phyloP scores from a whole-genome alignment of 139 green algal species.

The Haematococcus sp. region DNA sequence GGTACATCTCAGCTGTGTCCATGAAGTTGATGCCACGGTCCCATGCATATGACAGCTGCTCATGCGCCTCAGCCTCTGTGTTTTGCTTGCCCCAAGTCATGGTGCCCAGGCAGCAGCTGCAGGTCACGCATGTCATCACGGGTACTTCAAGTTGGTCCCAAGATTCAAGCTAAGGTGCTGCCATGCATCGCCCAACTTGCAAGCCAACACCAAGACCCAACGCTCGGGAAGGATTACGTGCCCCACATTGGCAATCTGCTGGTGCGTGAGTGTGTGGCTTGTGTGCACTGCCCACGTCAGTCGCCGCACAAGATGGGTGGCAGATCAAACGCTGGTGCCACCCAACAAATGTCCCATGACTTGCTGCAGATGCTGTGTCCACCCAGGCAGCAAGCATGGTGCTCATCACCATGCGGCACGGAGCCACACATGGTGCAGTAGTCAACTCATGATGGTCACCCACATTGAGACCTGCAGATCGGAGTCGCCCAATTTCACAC shows the following conservation, averaged over 20 bases:
- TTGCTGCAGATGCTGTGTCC: too few relatives aligned
- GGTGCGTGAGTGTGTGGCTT: too few relatives aligned
- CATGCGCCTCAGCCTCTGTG: conserved; percentile 33
- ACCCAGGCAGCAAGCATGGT: too few relatives aligned
- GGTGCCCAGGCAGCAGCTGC: conserved; percentile 57
- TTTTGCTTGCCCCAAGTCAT: conserved; percentile 88
- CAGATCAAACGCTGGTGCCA: too few relatives aligned
- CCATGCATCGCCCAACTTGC: neutral
- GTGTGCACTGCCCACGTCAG: too few relatives aligned
- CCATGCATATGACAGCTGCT: conserved; percentile 37
- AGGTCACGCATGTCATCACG: too few relatives aligned
- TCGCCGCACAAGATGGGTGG: too few relatives aligned
- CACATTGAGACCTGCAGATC: conserved; percentile 10
- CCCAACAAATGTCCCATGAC: too few relatives aligned
- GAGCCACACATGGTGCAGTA: neutral
- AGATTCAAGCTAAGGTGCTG: neutral
- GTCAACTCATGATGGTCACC: too few relatives aligned
- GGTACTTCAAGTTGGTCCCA: neutral
- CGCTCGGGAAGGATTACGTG: too few relatives aligned
- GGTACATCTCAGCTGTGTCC: conserved; percentile 87
- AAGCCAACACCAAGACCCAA: neutral
- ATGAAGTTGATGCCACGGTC: conserved; percentile 83
- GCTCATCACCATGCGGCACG: neutral
- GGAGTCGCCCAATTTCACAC: conserved; percentile 11
- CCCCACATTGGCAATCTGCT: too few relatives aligned